A percentile compares a stretch with the other conserved stretches of the same genome.
These are phyloP conservation scores for Beta lomatogona DNA, from an alignment of 179 eudicot species.

Conservation along the genomic window DNA sequence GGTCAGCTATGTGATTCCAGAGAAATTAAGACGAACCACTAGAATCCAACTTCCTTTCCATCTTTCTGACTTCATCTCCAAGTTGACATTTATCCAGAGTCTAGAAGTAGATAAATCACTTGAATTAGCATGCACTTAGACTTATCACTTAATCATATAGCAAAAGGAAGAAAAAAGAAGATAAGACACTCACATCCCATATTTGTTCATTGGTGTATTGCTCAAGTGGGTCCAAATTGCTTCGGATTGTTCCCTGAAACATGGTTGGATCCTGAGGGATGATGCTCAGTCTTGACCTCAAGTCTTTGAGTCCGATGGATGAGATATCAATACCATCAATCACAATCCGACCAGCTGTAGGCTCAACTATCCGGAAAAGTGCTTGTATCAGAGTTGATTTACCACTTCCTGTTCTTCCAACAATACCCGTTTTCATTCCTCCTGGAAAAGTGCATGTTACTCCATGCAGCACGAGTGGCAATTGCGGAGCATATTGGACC, in stretches of 20 bases:
- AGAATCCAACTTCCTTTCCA: slow-evolving; percentile 7
- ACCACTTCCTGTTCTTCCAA: slow-evolving; percentile 22
- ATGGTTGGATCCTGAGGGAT: slow-evolving; percentile 21
- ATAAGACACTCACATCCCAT: slow-evolving; percentile 4
- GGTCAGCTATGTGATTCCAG: background rate
- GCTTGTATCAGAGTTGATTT: slow-evolving; percentile 17
- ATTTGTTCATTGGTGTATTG: slow-evolving; percentile 6
- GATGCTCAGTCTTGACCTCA: slow-evolving; percentile 11
- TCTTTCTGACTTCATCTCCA: slow-evolving; percentile 19
- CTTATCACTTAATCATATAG: background rate
- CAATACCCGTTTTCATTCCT: slow-evolving; percentile 8
- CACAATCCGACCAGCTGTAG: slow-evolving; percentile 7
- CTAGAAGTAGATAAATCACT: background rate
- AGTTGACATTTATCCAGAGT: slow-evolving; percentile 22
- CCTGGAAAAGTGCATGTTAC: slow-evolving; percentile 18
- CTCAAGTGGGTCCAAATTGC: slow-evolving; percentile 21
- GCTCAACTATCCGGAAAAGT: slow-evolving; percentile 11
- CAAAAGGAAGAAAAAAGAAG: background rate
- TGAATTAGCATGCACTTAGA: background rate
- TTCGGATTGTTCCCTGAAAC: slow-evolving; percentile 14
- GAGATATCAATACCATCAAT: slow-evolving; percentile 16
- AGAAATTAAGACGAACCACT: background rate
- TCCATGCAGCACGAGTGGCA: slow-evolving; percentile 21
- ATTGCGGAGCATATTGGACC: slow-evolving; percentile 20
- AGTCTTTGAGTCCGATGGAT: slow-evolving; percentile 14